Base-by-base conservation (phyloP, 2,329 filamentous ascomycete species). In the Polytolypa hystricis region DNA sequence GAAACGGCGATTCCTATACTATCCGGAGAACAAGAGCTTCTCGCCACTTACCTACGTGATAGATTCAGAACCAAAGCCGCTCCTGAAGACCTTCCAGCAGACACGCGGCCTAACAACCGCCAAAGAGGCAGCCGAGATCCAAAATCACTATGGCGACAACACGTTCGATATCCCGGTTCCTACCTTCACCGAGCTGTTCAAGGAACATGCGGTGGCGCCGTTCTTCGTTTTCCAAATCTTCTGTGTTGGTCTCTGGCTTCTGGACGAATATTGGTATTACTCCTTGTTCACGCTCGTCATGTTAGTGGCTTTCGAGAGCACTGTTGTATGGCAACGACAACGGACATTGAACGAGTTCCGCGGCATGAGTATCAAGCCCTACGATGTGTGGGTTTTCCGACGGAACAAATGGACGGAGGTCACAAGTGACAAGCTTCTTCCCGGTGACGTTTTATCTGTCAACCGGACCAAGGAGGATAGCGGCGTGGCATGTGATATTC, bases 251-350 rank as follows among this genome's bases (percentile, higher is more conserved):
- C 68, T 98, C 42, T 98, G 91, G 91, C 84, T 96, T 79, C 68
- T 98, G 56, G 91, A 98, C 56, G 93, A 98, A 64, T 98, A 96
- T 66, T 98, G 93, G 91, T 98, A 98, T 69, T 98, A 98, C 66
- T 96, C 91, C 43, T 75, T 98, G 14, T 98, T 98, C 63, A 98
- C 93, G 1, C 78, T 98, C 15, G 87, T 96, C 67, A 98, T 98
- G 93, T 76, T 98, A 38, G 85, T 98, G 48, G 80, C 77, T 41
- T 98, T 98, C 51, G 91, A 98, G 67, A 95, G 87, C 60, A 98
- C 91, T 2, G 93, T 98, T 25, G 93, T 98, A 11, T 98, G 91
- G 93, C 91, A 98, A 66, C 79, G 91, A 42, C 91, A 98, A 72
- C 76, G 89, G 48, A 98, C 93, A 2, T 65, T 98, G 47, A 93